These are phyloP conservation scores for Epicoccum nigrum DNA, from an alignment of 2,329 filamentous ascomycete genomes.

Conservation along the genomic window DNA sequence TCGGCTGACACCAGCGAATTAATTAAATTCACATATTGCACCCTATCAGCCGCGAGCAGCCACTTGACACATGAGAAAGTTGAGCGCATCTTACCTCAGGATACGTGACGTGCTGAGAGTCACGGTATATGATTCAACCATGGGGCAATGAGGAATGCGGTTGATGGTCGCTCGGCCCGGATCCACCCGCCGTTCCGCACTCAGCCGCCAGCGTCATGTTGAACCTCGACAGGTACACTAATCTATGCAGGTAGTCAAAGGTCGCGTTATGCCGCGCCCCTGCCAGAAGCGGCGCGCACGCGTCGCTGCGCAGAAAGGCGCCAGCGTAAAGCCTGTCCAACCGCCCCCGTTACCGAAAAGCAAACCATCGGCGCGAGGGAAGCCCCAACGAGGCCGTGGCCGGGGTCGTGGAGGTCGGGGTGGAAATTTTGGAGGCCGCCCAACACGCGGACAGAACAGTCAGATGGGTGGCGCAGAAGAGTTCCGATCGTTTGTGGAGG, in stretches of 20 bases:
- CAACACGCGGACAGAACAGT: constrained; percentile 6
- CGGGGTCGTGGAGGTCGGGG: constrained; percentile 15
- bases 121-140: no score
- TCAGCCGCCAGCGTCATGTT: constrained; percentile 8
- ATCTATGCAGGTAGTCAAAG: constrained; percentile 21
- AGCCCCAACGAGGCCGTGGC: constrained; percentile 17
- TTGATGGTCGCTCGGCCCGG: neutral
- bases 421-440: constrained; percentile 21
- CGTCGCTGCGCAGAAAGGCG: constrained; percentile 24
- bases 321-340: constrained; percentile 4
- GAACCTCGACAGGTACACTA: constrained; percentile 5
- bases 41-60: no score
- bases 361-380: constrained; percentile 22
- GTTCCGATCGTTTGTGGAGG: constrained; percentile 13
- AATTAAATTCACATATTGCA: no score
- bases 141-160: neutral
- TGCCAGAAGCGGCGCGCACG: constrained; percentile 35
- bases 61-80: neutral
- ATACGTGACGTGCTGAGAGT: neutral
- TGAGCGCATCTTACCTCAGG: no score
- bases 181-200: constrained; percentile 4
- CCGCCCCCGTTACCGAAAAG: constrained; percentile 8
- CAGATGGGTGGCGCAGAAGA: constrained; percentile 12
- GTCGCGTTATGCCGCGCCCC: constrained; percentile 31
- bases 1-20: neutral